phyloP scores from a whole-genome alignment of 305 asterid species.

The Rubia tinctorum region DNA sequence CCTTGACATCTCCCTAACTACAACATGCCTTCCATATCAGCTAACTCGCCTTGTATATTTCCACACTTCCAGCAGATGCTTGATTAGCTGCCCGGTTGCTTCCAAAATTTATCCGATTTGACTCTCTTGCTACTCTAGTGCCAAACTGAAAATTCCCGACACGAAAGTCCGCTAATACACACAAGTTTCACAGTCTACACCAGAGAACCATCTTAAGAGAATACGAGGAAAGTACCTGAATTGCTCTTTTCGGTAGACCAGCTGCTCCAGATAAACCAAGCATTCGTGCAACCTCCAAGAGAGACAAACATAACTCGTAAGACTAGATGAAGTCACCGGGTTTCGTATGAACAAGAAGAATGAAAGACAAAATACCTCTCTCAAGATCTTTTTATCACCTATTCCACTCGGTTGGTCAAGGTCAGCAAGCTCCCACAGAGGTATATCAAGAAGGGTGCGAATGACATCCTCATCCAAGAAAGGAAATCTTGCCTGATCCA shows the following conservation, averaged over 20 bases:
- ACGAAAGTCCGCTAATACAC: background rate
- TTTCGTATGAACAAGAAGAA: background rate
- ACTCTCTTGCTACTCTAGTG: slow-evolving; percentile 88
- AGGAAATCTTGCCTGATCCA: slow-evolving; percentile 80
- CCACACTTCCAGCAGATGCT: slow-evolving; percentile 90
- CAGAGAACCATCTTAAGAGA: background rate
- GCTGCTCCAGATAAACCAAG: slow-evolving; percentile 84
- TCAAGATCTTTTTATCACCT: slow-evolving; percentile 84
- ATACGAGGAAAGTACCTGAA: slow-evolving; percentile 50
- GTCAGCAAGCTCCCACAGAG: slow-evolving; percentile 91
- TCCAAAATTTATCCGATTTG: slow-evolving; percentile 82
- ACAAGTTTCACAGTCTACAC: background rate
- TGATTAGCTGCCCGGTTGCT: slow-evolving; percentile 96
- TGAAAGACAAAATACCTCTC: slow-evolving; percentile 49
- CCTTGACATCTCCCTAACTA: background rate
- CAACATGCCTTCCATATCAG: background rate
- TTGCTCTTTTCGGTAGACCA: slow-evolving; percentile 83
- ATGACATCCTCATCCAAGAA: slow-evolving; percentile 95
- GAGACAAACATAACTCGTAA: background rate
- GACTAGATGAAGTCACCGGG: background rate
- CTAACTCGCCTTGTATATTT: slow-evolving; percentile 22
- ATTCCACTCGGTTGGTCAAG: slow-evolving; percentile 85
- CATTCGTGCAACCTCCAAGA: slow-evolving; percentile 65
- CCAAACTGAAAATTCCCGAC: slow-evolving; percentile 54
- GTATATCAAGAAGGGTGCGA: slow-evolving; percentile 69